phyloP scores from a whole-genome alignment of 768 basidiomycete species.

The Mycena olivaceomarginata region DNA sequence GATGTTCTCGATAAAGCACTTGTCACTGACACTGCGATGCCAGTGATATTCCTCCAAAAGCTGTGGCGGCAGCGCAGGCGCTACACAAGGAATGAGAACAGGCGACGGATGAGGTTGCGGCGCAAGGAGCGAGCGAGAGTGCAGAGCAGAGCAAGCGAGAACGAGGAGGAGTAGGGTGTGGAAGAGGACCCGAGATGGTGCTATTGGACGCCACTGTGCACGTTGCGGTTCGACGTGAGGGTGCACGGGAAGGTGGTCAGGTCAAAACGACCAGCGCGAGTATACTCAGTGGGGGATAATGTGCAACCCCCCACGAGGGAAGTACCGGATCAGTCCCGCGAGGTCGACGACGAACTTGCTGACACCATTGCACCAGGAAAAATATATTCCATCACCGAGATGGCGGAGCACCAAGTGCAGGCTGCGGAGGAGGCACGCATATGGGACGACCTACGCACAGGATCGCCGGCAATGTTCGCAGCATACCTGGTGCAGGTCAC shows the following conservation, averaged over 20 bases:
- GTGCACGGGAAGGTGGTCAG: conserved; percentile 19
- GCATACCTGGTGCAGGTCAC: not conserved
- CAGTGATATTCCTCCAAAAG: too few relatives aligned
- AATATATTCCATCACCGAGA: not conserved
- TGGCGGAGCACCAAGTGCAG: conserved; percentile 41
- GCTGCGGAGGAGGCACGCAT: not conserved
- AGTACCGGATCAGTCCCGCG: conserved; percentile 45
- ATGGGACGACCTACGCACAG: not conserved
- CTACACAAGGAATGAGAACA: too few relatives aligned
- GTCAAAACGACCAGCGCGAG: conserved; percentile 5
- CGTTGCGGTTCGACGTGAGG: conserved; percentile 3
- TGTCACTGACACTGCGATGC: too few relatives aligned
- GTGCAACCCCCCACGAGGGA: conserved; percentile 16
- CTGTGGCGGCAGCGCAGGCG: too few relatives aligned
- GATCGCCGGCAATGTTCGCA: not conserved
- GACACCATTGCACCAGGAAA: not conserved
- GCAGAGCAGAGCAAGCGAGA: not conserved
- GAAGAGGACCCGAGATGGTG: conserved; percentile 9
- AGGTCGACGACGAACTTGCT: conserved; percentile 51
- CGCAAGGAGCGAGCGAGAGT: not conserved
- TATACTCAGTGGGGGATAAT: conserved; percentile 5
- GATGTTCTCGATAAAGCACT: too few relatives aligned
- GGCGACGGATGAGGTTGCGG: not conserved
- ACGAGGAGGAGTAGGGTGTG: not conserved
- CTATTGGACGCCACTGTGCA: conserved; percentile 10